Evolutionary conservation across 805 yeast genomes (phyloP), one percentile per base, ranked within the genome.

Genomic region (Saccharomycopsis sp.): DNA sequence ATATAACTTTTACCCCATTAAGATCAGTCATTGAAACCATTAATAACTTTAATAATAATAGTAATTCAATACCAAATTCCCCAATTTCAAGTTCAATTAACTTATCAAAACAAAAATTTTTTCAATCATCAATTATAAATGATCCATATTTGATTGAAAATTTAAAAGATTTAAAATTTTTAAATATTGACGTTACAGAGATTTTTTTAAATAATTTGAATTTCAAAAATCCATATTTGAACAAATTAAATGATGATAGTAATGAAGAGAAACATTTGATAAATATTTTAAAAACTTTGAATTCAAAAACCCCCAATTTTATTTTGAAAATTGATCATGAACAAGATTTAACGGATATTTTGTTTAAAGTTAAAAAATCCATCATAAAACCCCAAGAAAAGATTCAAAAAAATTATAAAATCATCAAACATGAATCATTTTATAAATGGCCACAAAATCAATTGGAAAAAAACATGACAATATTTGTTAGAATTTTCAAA

Each of bases 1-100:
- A 82, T 53, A 72, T 79, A 35, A 74, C 78, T 0, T 67, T 67
- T 39, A 58, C 73, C 3, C 80, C 79, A 17, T 78, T 80, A 46
- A 61, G 67, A 5, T 70, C 66, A 28, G 63, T 61, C 14, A 61
- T 60, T n/a, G 70, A 64, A 21, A 58, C 30, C 40, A 5, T 52
- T 42, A 26, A 35, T 47, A 3, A 18, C n/a, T 12, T 14, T 5
- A 14, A 8, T 8, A 31, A n/a, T 14, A 10, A 8, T n/a, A n/a
- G n/a, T n/a, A n/a, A n/a, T n/a, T n/a, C 31, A 3, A 36, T 40
- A 9, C 46, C 48, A 21, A 21, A 32, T 5, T 34, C 46, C 5
- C 40, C 43, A n/a, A 19, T 36, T 23, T 21, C 35, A 3, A 20
- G 21, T 15, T 5, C 39, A 13, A 5, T 18, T 18, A n/a, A 13